Base-by-base conservation (phyloP, 139 green algal genomes). In the Ettlia oleoabundans region DNA sequence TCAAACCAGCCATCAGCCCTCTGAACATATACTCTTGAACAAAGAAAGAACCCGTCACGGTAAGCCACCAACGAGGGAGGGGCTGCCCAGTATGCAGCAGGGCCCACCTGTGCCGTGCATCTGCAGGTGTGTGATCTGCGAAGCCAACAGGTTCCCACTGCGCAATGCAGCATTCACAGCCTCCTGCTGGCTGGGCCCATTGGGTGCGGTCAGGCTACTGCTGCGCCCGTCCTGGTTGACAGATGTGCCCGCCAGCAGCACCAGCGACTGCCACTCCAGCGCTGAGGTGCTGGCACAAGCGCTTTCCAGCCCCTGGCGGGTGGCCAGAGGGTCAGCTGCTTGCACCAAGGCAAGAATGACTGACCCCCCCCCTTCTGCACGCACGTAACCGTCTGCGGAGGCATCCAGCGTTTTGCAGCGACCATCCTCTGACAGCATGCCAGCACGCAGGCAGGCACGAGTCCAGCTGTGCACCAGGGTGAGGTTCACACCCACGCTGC, bases 321-420 rank as follows among this genome's bases (percentile, higher is more conserved):
- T 65, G 65, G 51, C 63, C 52, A 32, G 43, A 74, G 26, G 81
- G 83, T 30, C 9, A 10, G 62, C 37, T 19, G 69, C 42, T 35
- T 26, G 1, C 26, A 30, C 18, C 1, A 83, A 32, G 22, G 66
- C 66, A 24, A 83, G 78, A 35, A 83, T 83, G 15, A 64, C 24
- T 1, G 62, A 55, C 0, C 86, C 91, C 19, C 86, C 84, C 0
- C 83, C 89, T 86, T 97, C 94, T 1, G 86, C 90, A 0, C 93
- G 82, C 41, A 94, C 92, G 73, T 97, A 98, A 43, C 94, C 94
- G 76, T 98, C 92, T 40, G 89, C 89, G 2, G 76, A 81, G 3
- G 89, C 88, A 69, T 98, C 94, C 32, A 98, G 85, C 4, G 94
- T 97, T 86, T 97, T 98, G 87, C 95, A 98, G 62, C 93, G 86